Evolutionary conservation across 306 rosid species (phyloP).

Genomic region (Casuarina equisetifolia): DNA sequence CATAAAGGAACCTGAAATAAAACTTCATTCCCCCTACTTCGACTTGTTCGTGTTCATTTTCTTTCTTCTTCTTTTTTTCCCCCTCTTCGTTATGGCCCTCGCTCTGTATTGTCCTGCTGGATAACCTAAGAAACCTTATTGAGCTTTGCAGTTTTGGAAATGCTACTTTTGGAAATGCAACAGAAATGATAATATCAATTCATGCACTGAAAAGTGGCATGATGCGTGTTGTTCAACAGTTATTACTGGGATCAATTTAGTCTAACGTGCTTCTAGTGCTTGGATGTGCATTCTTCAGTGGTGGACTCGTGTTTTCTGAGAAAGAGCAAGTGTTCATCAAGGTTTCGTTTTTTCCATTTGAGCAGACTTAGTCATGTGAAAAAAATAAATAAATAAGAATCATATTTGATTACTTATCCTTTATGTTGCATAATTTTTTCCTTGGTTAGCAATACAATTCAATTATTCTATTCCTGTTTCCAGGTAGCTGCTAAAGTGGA

Average conservation of each 20-base stretch:
- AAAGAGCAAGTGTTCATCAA: constrained; percentile 79
- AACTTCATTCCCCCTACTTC: not conserved
- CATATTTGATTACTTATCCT: not conserved
- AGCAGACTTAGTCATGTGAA: not conserved
- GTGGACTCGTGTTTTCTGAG: constrained; percentile 60
- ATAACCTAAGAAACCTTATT: not conserved
- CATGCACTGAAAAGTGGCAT: constrained; percentile 73
- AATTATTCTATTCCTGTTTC: not conserved
- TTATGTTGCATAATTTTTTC: not conserved
- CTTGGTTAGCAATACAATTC: not conserved
- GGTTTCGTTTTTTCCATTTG: constrained; percentile 28
- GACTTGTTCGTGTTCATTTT: not conserved
- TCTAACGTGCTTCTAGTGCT: constrained; percentile 89
- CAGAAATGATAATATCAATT: constrained; percentile 78
- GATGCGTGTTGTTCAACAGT: constrained; percentile 78
- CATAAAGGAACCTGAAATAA: not conserved
- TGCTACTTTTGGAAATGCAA: constrained; percentile 93
- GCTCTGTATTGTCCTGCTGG: not conserved
- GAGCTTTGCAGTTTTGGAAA: constrained; percentile 61
- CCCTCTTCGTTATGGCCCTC: not conserved
- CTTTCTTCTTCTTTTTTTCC: not conserved
- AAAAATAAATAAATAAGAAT: not conserved
- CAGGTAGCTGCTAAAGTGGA: constrained; percentile 55
- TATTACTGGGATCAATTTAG: constrained; percentile 78
- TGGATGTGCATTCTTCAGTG: constrained; percentile 80